Base-by-base conservation (phyloP, 1,139 yeast genomes). In the Yamadazyma oceani region DNA sequence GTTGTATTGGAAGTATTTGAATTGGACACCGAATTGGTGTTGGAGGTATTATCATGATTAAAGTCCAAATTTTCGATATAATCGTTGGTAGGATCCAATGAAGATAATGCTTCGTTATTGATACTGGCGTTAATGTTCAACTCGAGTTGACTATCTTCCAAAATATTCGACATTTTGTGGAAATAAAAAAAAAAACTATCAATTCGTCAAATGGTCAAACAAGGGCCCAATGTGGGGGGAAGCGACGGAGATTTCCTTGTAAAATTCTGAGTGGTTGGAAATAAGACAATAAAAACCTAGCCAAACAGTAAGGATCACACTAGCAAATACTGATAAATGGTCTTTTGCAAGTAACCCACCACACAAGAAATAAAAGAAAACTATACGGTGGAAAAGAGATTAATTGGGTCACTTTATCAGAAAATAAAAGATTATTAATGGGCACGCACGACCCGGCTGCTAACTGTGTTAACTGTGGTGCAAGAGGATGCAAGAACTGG, bases 1-100 rank as follows among this genome's bases (percentile, higher is more conserved):
- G 48, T 43, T n/a, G 46, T 44, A 21, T 37, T 35, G 25, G 45
- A 39, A 12, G 43, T 39, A 26, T 30, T 40, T 16, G 37, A 9
- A 25, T 25, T 24, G 16, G 24, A 19, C 4, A 27, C 22, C 5
- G 32, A 29, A 15, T 17, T 14, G 26, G 28, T 22, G 31, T 29
- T 10, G 15, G 25, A 21, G 15, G 26, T 9, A 27, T 27, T 13
- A 15, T 31, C 26, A 10, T 31, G 26, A 15, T 31, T 31, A 13
- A 22, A 32, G 14, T 26, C 34, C 13, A 29, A 28, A 25, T 29
- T 19, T n/a, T 26, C 38, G 29, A 38, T 30, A 26, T 34, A 37
- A 12, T 37, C 37, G 7, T 30, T 30, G 11, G 38, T 14, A 15
- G 36, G 29, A 19, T 35, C 41, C 31, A 35, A 35, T 5, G 30